Conservation (phyloP, 257 asterid genomes). For the Anisodus tanguticus region DNA sequence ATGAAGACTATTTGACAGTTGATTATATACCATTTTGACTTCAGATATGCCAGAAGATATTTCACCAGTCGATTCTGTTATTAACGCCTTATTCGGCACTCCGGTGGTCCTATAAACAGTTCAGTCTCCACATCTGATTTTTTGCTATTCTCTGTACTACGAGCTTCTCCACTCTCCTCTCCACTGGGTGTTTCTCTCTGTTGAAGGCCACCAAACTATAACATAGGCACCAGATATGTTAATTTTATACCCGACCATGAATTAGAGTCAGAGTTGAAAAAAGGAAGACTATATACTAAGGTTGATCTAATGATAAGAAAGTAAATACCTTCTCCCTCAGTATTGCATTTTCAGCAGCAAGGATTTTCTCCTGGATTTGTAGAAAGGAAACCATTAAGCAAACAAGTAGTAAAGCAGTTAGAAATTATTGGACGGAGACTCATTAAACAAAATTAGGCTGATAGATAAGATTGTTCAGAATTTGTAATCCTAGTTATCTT, state of each 20-base stretch:
- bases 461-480: neutral
- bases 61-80: conserved; percentile 25
- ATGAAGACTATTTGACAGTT: neutral
- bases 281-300: neutral
- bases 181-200: conserved; percentile 39
- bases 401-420: neutral
- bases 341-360: conserved; percentile 75
- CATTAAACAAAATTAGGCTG: neutral
- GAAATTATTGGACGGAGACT: neutral
- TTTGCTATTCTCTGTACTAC: conserved; percentile 60
- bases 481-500: neutral
- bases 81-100: conserved; percentile 55
- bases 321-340: conserved; percentile 68
- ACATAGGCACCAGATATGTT: neutral
- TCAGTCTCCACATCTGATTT: conserved; percentile 89
- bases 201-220: conserved; percentile 55
- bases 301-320: neutral
- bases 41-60: neutral
- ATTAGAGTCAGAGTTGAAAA: neutral
- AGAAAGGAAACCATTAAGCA: neutral
- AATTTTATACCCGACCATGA: neutral
- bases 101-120: conserved; percentile 80
- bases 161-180: conserved; percentile 39
- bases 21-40: neutral
- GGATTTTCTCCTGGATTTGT: conserved; percentile 61